Evolutionary conservation across 495 filamentous ascomycete species (phyloP).

Genomic region (Trichoderma virens): DNA sequence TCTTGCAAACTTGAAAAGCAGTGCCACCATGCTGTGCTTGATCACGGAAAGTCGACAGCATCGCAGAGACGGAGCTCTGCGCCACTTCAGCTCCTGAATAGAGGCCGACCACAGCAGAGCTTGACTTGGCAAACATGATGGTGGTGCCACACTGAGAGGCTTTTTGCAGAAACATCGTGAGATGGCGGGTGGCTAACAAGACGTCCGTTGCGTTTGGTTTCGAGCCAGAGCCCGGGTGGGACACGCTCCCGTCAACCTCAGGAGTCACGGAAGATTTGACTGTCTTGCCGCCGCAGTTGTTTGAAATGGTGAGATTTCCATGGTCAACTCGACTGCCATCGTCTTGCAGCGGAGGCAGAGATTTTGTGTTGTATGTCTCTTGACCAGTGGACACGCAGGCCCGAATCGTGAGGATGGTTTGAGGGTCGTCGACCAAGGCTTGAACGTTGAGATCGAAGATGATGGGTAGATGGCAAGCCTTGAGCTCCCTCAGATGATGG

Average conservation of each 20-base stretch:
- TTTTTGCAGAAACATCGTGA: too few relatives aligned
- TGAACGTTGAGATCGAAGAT: conserved; percentile 23
- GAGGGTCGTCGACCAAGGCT: conserved; percentile 22
- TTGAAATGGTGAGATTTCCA: conserved; percentile 14
- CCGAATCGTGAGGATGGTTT: conserved; percentile 18
- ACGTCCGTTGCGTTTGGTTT: too few relatives aligned
- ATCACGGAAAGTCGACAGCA: conserved; percentile 18
- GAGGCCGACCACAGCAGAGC: conserved; percentile 17
- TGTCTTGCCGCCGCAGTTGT: conserved; percentile 19
- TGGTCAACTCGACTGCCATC: conserved; percentile 13
- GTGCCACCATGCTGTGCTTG: too few relatives aligned
- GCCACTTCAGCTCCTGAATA: conserved; percentile 20
- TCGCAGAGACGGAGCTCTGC: conserved; percentile 17
- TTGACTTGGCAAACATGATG: conserved; percentile 18
- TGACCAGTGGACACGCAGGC: conserved; percentile 25
- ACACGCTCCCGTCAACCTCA: conserved; percentile 21
- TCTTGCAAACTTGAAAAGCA: conserved; percentile 10
- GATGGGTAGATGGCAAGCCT: conserved; percentile 19
- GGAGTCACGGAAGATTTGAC: conserved; percentile 14
- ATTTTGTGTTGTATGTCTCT: conserved; percentile 16
- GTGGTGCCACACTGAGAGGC: conserved; percentile 6
- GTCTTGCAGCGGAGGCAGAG: conserved; percentile 1
- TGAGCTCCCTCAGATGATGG: conserved; percentile 10
- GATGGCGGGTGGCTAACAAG: too few relatives aligned
- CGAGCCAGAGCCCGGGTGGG: conserved; percentile 14